These are phyloP conservation scores for Podaxis sp. DNA, from an alignment of 768 basidiomycete genomes.

Conservation along the genomic window DNA sequence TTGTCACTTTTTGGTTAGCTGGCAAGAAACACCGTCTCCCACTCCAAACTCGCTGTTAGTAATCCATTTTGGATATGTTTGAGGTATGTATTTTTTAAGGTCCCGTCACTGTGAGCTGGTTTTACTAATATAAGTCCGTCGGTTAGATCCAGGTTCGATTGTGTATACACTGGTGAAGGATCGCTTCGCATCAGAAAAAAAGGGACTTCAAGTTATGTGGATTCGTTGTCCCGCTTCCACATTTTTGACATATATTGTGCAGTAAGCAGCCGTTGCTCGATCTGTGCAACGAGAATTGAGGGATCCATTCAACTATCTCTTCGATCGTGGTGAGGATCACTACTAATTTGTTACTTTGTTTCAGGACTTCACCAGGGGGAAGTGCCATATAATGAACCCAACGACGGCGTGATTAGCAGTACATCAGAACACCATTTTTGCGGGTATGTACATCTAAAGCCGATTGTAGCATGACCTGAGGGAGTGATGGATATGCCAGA, in stretches of 20 bases:
- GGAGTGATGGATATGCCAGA: background rate
- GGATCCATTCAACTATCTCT: too few relatives aligned
- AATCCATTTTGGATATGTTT: conserved; percentile 45
- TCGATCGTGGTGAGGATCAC: too few relatives aligned
- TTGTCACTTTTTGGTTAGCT: conserved; percentile 24
- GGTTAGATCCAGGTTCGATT: conserved; percentile 32
- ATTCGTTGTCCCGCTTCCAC: background rate
- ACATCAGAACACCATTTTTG: too few relatives aligned
- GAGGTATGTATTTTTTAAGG: conserved; percentile 44
- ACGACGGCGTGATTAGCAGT: too few relatives aligned
- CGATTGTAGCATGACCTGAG: background rate
- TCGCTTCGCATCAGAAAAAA: background rate
- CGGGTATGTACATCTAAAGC: too few relatives aligned
- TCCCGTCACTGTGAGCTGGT: conserved; percentile 39
- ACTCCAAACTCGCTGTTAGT: conserved; percentile 44
- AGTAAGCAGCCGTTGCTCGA: background rate
- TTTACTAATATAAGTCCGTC: background rate
- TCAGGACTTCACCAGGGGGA: too few relatives aligned
- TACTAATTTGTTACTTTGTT: too few relatives aligned
- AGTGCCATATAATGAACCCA: too few relatives aligned
- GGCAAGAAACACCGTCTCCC: conserved; percentile 45
- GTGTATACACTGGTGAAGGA: conserved; percentile 32
- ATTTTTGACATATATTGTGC: background rate
- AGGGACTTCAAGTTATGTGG: background rate
- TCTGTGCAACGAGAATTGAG: too few relatives aligned